Conservation (phyloP, 352 stramenopile genomes). For the Globisporangium sylvaticum region DNA sequence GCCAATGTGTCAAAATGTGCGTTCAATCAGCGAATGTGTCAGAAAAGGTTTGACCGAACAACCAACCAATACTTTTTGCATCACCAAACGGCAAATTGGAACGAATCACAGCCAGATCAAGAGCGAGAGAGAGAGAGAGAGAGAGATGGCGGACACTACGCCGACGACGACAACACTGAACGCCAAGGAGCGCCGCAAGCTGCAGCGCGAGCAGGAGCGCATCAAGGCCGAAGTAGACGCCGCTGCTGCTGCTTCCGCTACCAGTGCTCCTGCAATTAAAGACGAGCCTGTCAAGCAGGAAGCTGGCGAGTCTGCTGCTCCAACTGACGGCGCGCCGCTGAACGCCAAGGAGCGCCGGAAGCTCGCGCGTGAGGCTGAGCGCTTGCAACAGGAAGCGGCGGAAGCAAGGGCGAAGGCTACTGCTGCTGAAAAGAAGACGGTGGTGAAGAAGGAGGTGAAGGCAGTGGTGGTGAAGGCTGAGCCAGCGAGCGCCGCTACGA, state of each 20-base stretch:
- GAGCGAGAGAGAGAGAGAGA: neutral
- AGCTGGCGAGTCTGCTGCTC: neutral
- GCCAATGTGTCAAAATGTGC: too few species aligned
- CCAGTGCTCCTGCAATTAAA: constrained; percentile 16
- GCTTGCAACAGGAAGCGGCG: neutral
- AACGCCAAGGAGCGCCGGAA: constrained; percentile 41
- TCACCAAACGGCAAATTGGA: neutral
- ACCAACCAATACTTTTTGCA: neutral
- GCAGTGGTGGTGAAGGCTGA: constrained; percentile 1
- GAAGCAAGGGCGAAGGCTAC: neutral
- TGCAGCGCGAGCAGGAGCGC: constrained; percentile 55
- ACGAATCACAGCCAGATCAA: neutral
- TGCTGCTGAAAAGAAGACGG: neutral
- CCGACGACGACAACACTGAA: constrained; percentile 35
- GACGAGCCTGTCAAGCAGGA: constrained; percentile 14
- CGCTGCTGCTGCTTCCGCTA: neutral
- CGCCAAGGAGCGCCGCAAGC: constrained; percentile 76
- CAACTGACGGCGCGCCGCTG: constrained; percentile 15
- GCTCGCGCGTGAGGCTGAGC: constrained; percentile 17
- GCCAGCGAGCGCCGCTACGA: neutral
- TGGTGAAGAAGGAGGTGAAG: neutral
- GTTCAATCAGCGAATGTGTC: too few species aligned
- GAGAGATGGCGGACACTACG: constrained; percentile 1
- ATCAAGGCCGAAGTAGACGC: constrained; percentile 3
- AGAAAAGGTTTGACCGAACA: too few species aligned